Conservation (phyloP, 257 asterid species). For the Penstemon newberryi region DNA sequence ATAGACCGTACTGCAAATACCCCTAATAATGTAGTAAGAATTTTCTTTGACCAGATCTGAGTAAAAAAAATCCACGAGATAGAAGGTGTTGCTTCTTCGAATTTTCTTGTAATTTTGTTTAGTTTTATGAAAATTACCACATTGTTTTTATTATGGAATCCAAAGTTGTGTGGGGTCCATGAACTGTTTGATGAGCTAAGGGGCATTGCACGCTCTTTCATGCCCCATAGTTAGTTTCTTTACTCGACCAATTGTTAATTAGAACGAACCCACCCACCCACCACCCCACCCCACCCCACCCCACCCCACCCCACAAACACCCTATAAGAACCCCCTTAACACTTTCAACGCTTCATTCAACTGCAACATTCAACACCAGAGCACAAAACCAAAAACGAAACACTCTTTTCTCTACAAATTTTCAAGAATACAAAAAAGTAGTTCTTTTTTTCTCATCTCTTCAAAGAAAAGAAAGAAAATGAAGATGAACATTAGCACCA, state of each 20-base stretch:
- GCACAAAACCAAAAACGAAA: not conserved
- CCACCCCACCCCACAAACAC: conserved; percentile 24
- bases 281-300: too few relatives aligned
- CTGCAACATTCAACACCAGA: not conserved
- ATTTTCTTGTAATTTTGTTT: too few relatives aligned
- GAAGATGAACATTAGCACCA: conserved; percentile 36
- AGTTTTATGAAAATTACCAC: too few relatives aligned
- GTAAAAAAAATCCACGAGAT: too few relatives aligned
- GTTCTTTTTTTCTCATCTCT: not conserved
- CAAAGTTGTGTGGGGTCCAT: conserved; percentile 46
- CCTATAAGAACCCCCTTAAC: conserved; percentile 43
- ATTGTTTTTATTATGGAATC: conserved; percentile 22
- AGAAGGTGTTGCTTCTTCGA: too few relatives aligned
- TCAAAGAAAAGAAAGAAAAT: conserved; percentile 34
- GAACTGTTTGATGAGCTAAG: conserved; percentile 47
- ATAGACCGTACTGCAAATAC: too few relatives aligned
- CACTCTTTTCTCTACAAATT: not conserved
- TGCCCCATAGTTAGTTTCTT: conserved; percentile 57
- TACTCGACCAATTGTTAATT: conserved; percentile 46
- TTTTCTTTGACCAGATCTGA: too few relatives aligned
- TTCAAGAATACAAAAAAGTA: not conserved
- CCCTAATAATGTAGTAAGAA: too few relatives aligned
- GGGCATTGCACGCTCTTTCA: conserved; percentile 68
- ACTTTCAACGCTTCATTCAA: conserved; percentile 14
- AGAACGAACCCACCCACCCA: conserved; percentile 28